Percentiles rank a stretch among this genome's conserved stretches.
Conservation (phyloP, 805 yeast species). For the Sungouiella thailandica region DNA sequence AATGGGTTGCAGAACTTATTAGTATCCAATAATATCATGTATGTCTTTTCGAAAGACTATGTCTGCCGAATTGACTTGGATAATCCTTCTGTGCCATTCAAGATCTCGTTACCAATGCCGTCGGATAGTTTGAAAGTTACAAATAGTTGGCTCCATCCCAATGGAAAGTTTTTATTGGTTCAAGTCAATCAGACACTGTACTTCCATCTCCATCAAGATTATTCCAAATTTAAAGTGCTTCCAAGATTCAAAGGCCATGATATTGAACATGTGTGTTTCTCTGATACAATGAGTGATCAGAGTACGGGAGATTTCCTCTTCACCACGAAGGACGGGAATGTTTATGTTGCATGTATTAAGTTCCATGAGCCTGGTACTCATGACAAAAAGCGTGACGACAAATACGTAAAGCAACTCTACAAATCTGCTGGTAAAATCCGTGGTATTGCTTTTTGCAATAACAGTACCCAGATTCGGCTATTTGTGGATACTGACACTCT, state of each 20-base stretch:
- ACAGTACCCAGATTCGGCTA: constrained; percentile 20
- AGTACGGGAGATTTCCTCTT: constrained; percentile 29
- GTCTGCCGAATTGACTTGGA: constrained; percentile 30
- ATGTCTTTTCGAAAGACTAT: constrained; percentile 16
- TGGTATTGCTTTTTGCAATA: constrained; percentile 18
- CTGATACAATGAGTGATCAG: constrained; percentile 3
- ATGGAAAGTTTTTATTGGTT: constrained; percentile 30
- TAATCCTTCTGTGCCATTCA: constrained; percentile 29
- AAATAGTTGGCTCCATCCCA: constrained; percentile 34
- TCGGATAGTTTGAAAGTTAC: constrained; percentile 16
- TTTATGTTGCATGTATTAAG: constrained; percentile 25
- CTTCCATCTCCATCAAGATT: constrained; percentile 41
- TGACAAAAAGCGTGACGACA: constrained; percentile 33
- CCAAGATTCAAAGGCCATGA: constrained; percentile 43
- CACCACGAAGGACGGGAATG: constrained; percentile 24
- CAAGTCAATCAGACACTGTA: constrained; percentile 23
- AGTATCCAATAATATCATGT: constrained; percentile 35
- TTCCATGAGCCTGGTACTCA: constrained; percentile 22
- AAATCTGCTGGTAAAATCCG: constrained; percentile 11
- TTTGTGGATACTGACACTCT: constrained; percentile 15
- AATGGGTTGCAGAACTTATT: constrained; percentile 20
- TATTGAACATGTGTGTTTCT: constrained; percentile 23
- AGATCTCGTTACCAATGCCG: constrained; percentile 16
- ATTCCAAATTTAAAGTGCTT: constrained; percentile 38
- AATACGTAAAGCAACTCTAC: constrained; percentile 25